Evolutionary conservation across 306 rosid species (phyloP), one percentile per base, ranked within the genome.

Genomic region (Coriaria nepalensis): DNA sequence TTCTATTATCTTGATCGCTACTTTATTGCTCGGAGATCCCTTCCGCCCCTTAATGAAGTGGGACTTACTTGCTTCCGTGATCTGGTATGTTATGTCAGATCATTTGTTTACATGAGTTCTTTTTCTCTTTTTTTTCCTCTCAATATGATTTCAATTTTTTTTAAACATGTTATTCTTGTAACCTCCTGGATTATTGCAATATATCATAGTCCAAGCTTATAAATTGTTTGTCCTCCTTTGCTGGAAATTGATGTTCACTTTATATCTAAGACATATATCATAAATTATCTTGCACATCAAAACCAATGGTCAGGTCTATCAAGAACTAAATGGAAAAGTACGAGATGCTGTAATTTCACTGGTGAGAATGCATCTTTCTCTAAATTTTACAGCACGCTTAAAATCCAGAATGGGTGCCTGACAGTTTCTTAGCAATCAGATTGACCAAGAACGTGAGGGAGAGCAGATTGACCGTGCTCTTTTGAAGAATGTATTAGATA

Each of bases 1-100:
- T 85, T 85, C 59, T 14, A 44, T 40, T 76, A 71, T 74, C 84
- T 81, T 49, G 75, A 73, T 40, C 81, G 80, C 46, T 64, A 75
- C 43, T 60, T 70, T 42, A 60, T 76, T 15, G 68, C 77, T 45
- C 79, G 80, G 54, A 42, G 61, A 45, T 53, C 65, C 6, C 84
- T 73, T 60, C 80, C 81, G 6, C 71, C 95, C 38, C 73, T 74
- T 43, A 62, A 65, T 68, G 85, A 78, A 68, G 79, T 69, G 37
- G 68, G 82, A 49, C 72, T 73, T 29, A 60, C 77, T 33, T 76
- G 77, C 55, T 81, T 86, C 69, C 66, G 83, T 40, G 69, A 81
- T 57, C 66, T 67, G 81, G 95, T 85, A 73, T 44, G 78, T 70
- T 34, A 50, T 15, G 10, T 33, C 43, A 4, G 33, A 44, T 53